phyloP scores from a whole-genome alignment of 768 basidiomycete species.

The Mycena rosella region DNA sequence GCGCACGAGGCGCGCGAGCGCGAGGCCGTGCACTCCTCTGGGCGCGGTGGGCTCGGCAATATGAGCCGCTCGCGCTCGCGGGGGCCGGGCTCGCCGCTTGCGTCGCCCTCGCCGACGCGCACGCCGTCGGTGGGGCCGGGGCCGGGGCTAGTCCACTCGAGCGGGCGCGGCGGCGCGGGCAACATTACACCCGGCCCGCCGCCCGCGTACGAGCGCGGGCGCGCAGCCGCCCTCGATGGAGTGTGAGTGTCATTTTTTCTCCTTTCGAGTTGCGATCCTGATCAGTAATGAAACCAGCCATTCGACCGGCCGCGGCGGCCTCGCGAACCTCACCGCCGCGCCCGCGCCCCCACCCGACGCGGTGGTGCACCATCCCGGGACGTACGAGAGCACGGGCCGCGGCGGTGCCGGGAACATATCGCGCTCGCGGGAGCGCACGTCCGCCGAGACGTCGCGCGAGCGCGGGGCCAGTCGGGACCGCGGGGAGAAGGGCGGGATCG shows the following conservation, averaged over 20 bases:
- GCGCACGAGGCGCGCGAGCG: constrained; percentile 48
- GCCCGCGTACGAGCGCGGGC: constrained; percentile 41
- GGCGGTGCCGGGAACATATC: constrained; percentile 76
- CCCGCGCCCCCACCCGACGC: constrained; percentile 56
- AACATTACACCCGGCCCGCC: constrained; percentile 59
- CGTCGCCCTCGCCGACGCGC: constrained; percentile 18
- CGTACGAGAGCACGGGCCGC: constrained; percentile 62
- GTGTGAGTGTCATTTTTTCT: constrained; percentile 51
- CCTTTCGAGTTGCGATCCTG: background rate
- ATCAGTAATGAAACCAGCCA: constrained; percentile 55
- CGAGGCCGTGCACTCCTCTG: constrained; percentile 61
- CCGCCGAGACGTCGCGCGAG: background rate
- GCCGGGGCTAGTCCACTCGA: constrained; percentile 54
- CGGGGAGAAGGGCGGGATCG: constrained; percentile 20
- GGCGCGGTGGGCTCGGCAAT: constrained; percentile 77
- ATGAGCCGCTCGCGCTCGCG: constrained; percentile 71
- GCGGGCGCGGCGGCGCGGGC: constrained; percentile 75
- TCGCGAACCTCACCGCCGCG: constrained; percentile 65
- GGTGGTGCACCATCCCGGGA: constrained; percentile 38
- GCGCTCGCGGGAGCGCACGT: constrained; percentile 41
- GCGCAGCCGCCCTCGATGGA: constrained; percentile 46
- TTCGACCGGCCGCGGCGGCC: constrained; percentile 79
- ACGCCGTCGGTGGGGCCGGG: too few relatives aligned
- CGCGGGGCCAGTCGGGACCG: background rate
- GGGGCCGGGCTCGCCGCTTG: constrained; percentile 40